Evolutionary conservation across 164 flowering plant species (phyloP).

Genomic region (Protea cynaroides): DNA sequence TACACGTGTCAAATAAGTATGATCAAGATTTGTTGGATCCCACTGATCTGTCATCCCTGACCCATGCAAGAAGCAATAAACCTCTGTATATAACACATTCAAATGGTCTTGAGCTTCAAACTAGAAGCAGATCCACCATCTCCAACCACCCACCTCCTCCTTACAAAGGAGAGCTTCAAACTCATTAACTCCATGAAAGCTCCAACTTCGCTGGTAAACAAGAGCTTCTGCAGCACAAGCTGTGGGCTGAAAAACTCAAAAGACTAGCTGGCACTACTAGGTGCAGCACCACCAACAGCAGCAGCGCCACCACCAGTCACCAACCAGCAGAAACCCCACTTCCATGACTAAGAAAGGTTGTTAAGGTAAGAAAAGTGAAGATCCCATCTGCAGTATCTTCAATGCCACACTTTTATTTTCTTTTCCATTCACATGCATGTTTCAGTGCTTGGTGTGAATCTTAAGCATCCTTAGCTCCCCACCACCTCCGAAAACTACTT

Average conservation of each 20-base stretch:
- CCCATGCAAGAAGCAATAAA: neutral
- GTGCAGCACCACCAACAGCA: slow-evolving; percentile 1
- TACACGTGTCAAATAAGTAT: neutral
- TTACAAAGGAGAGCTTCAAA: no score
- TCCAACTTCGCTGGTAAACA: no score
- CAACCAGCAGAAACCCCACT: slow-evolving; percentile 2
- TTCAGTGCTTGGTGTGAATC: slow-evolving; percentile 33
- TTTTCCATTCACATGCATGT: slow-evolving; percentile 32
- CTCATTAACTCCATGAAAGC: no score
- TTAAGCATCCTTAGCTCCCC: slow-evolving; percentile 33
- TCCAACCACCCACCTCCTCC: no score
- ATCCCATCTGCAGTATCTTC: slow-evolving; percentile 1
- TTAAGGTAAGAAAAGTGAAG: slow-evolving; percentile 5
- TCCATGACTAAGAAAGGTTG: slow-evolving; percentile 2
- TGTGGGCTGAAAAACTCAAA: neutral
- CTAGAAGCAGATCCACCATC: no score
- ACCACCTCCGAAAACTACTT: slow-evolving; percentile 4
- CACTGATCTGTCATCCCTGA: neutral
- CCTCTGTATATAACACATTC: no score
- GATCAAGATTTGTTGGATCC: neutral
- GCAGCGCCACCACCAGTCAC: neutral
- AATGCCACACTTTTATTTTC: neutral
- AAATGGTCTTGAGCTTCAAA: no score
- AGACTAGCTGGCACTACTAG: neutral
- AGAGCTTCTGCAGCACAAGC: neutral